phyloP scores from a whole-genome alignment of 768 basidiomycete species.

The Auricularia sp. region DNA sequence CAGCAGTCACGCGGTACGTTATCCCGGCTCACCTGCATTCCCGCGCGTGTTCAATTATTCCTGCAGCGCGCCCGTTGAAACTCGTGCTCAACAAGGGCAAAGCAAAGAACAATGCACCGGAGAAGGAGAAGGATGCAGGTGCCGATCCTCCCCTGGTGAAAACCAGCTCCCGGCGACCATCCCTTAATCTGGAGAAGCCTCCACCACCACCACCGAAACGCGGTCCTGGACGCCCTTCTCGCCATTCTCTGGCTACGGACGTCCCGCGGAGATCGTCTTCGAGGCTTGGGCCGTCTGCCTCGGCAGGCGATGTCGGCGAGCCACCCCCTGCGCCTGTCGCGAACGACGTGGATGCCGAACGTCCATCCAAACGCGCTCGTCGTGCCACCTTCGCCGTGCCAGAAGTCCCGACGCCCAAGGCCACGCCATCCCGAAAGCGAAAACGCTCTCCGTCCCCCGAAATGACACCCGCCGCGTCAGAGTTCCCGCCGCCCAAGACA shows the following conservation, averaged over 20 bases:
- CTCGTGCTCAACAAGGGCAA: not conserved
- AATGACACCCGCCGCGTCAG: not conserved
- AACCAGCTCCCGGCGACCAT: too few species aligned
- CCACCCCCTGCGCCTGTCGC: too few species aligned
- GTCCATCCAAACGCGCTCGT: too few species aligned
- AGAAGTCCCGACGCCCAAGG: not conserved
- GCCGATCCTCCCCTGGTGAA: too few species aligned
- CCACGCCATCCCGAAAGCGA: not conserved
- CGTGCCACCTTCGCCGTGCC: not conserved
- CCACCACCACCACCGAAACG: too few species aligned
- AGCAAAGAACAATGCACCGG: not conserved
- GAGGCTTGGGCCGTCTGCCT: too few species aligned
- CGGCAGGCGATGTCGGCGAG: too few species aligned
- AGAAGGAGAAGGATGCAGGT: not conserved
- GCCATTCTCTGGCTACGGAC: too few species aligned
- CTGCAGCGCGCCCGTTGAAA: not conserved
- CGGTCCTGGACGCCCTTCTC: too few species aligned
- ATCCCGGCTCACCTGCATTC: not conserved
- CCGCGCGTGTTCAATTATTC: not conserved
- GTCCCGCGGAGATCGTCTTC: too few species aligned
- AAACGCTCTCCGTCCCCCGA: not conserved
- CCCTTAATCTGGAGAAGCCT: too few species aligned
- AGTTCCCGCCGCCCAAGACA: not conserved
- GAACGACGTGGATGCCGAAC: too few species aligned
- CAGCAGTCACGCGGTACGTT: not conserved